Conservation (phyloP, 345 rosid species). For the Lepidium africanum region DNA sequence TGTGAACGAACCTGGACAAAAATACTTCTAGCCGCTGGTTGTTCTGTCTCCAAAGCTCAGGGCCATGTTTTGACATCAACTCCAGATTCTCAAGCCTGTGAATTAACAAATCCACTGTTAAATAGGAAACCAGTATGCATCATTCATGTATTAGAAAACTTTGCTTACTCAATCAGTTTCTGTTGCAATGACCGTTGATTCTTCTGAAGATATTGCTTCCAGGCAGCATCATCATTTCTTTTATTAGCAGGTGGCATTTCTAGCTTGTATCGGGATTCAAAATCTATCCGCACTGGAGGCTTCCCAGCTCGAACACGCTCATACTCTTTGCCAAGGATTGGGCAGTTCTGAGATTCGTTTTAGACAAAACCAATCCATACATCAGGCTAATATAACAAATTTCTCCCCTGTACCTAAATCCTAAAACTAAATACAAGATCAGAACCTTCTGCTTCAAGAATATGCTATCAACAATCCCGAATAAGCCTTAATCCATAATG, state of each 20-base stretch:
- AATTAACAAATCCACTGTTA: conserved; percentile 8
- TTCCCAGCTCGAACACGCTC: conserved; percentile 92
- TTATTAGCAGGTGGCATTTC: conserved; percentile 59
- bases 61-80: conserved; percentile 69
- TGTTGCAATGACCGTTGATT: conserved; percentile 80
- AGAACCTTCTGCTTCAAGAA: neutral
- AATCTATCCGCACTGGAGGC: conserved; percentile 75
- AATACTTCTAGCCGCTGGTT: conserved; percentile 62
- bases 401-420: neutral
- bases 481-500: neutral
- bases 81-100: conserved; percentile 91
- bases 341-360: conserved; percentile 53
- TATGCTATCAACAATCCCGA: neutral
- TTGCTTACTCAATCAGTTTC: conserved; percentile 58
- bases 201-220: conserved; percentile 79
- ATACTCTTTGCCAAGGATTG: conserved; percentile 80
- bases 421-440: neutral
- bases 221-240: conserved; percentile 72
- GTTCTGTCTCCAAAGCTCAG: conserved; percentile 78
- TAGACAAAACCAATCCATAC: neutral
- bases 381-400: neutral
- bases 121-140: neutral
- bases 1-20: conserved; percentile 49
- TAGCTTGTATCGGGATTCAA: conserved; percentile 56
- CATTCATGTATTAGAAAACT: neutral